These are phyloP conservation scores for Diaporthe vexans DNA, from an alignment of 2,329 filamentous ascomycete genomes.

Conservation along the genomic window DNA sequence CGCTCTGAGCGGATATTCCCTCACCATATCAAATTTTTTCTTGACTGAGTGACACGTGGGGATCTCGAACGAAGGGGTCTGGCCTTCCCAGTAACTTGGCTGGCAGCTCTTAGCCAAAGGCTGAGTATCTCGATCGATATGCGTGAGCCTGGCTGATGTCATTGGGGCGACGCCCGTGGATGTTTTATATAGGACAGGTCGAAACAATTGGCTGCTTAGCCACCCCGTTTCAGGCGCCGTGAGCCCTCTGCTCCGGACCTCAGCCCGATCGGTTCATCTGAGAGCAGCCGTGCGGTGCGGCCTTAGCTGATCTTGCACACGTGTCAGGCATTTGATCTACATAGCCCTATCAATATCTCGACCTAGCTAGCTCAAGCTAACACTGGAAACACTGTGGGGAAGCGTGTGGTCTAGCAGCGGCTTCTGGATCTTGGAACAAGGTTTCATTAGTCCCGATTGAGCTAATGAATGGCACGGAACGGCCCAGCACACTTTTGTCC, in stretches of 20 bases:
- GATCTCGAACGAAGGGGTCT: not conserved
- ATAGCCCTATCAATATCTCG: no score
- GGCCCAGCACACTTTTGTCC: slow-evolving; percentile 6
- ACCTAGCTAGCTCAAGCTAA: not conserved
- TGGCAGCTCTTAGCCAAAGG: not conserved
- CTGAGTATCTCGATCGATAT: slow-evolving; percentile 2
- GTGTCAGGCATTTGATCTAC: not conserved
- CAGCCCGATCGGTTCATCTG: not conserved
- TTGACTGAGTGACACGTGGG: not conserved
- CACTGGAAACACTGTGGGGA: not conserved
- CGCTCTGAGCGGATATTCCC: not conserved
- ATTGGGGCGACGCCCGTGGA: not conserved
- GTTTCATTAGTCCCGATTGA: not conserved
- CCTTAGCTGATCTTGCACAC: not conserved
- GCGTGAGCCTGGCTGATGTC: not conserved
- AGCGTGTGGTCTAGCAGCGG: not conserved
- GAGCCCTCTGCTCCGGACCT: not conserved
- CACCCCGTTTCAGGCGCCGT: not conserved
- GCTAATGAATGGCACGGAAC: slow-evolving; percentile 5
- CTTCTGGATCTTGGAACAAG: not conserved
- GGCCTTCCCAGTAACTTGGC: not conserved
- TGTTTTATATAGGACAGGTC: not conserved
- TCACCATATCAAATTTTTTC: not conserved
- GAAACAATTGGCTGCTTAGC: not conserved
- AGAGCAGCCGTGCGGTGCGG: slow-evolving; percentile 4